Conservation (phyloP, 228 moss, liverwort and hornwort genomes). For the Sphagnum fallax region DNA sequence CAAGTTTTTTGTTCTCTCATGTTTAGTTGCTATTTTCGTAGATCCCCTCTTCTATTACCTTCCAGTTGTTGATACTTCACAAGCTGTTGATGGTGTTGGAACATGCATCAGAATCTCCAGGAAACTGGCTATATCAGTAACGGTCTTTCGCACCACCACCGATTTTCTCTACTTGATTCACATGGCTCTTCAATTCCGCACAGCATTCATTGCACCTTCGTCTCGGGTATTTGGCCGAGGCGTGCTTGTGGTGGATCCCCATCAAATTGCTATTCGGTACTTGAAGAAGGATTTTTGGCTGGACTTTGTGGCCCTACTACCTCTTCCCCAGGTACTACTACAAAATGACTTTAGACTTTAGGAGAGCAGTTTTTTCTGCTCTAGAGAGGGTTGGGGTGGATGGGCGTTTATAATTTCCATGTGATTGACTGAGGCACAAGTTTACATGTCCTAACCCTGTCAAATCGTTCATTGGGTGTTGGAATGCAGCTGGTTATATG, state of each 20-base stretch:
- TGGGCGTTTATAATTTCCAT: no score
- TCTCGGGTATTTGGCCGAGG: constrained; percentile 47
- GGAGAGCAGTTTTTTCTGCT: no score
- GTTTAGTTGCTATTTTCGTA: constrained; percentile 54
- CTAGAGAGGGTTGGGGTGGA: no score
- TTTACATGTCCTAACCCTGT: no score
- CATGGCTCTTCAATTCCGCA: constrained; percentile 55
- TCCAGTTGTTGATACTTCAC: constrained; percentile 23
- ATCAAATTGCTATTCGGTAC: constrained; percentile 36
- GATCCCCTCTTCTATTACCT: constrained; percentile 66
- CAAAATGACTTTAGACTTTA: background rate
- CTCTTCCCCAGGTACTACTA: constrained; percentile 51
- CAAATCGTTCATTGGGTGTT: no score
- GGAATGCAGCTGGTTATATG: constrained; percentile 40
- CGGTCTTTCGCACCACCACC: constrained; percentile 47
- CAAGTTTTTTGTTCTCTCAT: constrained; percentile 35
- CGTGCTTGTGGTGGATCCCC: constrained; percentile 38
- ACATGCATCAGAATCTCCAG: constrained; percentile 30
- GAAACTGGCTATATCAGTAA: constrained; percentile 31
- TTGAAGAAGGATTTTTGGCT: constrained; percentile 53
- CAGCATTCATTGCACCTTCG: constrained; percentile 27
- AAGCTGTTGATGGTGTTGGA: constrained; percentile 13
- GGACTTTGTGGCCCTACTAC: constrained; percentile 55
- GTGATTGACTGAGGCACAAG: no score
- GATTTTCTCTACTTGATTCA: constrained; percentile 57